A percentile compares a stretch with the other conserved stretches of the same genome.
Conservation (phyloP, 83 land plant species). For the Larix sibirica region DNA sequence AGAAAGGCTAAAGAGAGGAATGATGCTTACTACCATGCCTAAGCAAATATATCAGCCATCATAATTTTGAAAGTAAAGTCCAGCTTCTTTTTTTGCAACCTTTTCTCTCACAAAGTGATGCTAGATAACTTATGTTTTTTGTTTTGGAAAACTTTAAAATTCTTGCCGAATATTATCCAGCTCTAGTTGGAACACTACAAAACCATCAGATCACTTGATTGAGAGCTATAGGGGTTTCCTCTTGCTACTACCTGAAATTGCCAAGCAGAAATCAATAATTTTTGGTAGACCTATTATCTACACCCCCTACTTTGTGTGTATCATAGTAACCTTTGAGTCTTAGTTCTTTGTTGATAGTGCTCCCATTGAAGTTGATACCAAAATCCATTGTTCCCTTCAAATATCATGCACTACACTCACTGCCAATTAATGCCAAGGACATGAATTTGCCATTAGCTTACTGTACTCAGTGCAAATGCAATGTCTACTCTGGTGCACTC, state of each 20-base stretch:
- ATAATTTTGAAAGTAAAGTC: background rate
- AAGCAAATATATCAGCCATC: too few relatives aligned
- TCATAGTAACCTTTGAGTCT: background rate
- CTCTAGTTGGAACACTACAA: background rate
- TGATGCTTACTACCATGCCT: too few relatives aligned
- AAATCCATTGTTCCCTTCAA: background rate
- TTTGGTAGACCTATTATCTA: background rate
- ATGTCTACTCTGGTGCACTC: background rate
- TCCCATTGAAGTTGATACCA: background rate
- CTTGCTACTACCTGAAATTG: background rate
- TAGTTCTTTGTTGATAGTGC: background rate
- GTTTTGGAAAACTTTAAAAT: background rate
- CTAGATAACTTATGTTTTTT: background rate
- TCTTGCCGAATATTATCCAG: background rate
- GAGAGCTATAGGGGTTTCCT: background rate
- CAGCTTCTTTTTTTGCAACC: background rate
- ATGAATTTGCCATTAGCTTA: background rate
- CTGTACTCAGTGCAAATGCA: background rate
- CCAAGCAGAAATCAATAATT: background rate
- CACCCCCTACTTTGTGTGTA: background rate
- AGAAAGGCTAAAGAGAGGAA: too few relatives aligned
- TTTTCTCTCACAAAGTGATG: constrained; percentile 1
- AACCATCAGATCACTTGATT: background rate
- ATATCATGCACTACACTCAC: background rate
- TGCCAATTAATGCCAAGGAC: background rate